Conservation (phyloP, 225 moss, liverwort and hornwort genomes). For the Marchantia paleacea region DNA sequence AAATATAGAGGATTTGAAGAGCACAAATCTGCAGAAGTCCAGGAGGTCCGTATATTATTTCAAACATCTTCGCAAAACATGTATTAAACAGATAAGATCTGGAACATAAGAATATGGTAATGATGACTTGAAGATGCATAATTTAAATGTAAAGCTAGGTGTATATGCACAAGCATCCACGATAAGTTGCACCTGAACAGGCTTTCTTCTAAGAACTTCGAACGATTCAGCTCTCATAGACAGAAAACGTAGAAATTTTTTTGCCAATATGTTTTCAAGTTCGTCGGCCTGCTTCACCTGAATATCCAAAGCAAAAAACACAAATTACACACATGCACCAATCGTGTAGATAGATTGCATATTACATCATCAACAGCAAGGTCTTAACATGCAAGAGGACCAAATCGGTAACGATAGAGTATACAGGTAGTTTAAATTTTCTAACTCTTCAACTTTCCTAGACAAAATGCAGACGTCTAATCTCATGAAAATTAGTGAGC, state of each 20-base stretch:
- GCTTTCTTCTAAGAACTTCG: conserved; percentile 93
- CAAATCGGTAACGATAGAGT: too few relatives aligned
- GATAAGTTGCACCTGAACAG: conserved; percentile 74
- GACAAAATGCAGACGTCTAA: too few relatives aligned
- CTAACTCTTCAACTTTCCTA: too few relatives aligned
- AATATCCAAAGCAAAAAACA: not conserved
- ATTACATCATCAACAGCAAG: too few relatives aligned
- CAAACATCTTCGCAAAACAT: not conserved
- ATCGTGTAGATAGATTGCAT: not conserved
- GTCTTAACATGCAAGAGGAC: too few relatives aligned
- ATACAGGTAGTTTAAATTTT: too few relatives aligned
- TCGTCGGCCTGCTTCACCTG: conserved; percentile 99
- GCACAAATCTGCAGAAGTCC: too few relatives aligned
- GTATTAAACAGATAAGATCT: not conserved
- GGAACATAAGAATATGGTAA: not conserved
- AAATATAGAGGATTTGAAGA: too few relatives aligned
- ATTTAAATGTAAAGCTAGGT: not conserved
- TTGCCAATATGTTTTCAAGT: conserved; percentile 90
- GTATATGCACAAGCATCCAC: not conserved
- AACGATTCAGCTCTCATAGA: conserved; percentile 99
- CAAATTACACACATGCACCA: not conserved
- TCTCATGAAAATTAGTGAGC: too few relatives aligned
- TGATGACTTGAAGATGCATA: not conserved
- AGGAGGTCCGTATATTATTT: too few relatives aligned
- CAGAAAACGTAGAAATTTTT: conserved; percentile 86